phyloP scores from a whole-genome alignment of 1,139 yeast species.

The Nematodospora anomalae region DNA sequence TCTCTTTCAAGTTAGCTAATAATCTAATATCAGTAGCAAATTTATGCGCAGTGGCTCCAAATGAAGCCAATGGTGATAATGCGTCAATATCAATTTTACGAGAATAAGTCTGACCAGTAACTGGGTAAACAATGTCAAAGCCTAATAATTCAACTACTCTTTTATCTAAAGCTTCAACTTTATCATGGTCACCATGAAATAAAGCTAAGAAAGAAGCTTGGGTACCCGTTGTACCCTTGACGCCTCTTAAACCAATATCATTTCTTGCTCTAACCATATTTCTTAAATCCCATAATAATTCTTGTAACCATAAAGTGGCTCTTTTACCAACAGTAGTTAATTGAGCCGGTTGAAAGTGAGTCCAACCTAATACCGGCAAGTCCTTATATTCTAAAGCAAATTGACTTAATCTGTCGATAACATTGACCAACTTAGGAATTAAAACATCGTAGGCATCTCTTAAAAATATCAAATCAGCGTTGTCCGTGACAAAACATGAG shows the following conservation, averaged over 20 bases:
- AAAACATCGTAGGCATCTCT: conserved; percentile 93
- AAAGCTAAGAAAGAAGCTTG: conserved; percentile 94
- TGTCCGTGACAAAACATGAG: conserved; percentile 95
- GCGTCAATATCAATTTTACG: conserved; percentile 97
- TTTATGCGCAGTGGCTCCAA: conserved; percentile 97
- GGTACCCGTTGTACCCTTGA: conserved; percentile 99
- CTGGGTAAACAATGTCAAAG: conserved; percentile 92
- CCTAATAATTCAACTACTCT: conserved; percentile 92
- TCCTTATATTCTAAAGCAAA: conserved; percentile 93
- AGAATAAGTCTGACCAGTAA: conserved; percentile 97
- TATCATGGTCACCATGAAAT: conserved; percentile 95
- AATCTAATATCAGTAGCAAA: conserved; percentile 96
- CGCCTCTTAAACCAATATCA: conserved; percentile 96
- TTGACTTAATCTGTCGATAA: conserved; percentile 82
- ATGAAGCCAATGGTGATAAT: conserved; percentile 86
- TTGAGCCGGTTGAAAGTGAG: conserved; percentile 99
- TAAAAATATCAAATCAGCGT: conserved; percentile 93
- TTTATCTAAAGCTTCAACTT: conserved; percentile 88
- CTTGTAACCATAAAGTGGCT: conserved; percentile 97
- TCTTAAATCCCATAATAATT: conserved; percentile 95
- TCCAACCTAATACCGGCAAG: conserved; percentile 97
- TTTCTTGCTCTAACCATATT: conserved; percentile 95
- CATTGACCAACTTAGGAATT: conserved; percentile 94
- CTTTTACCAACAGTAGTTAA: conserved; percentile 98
- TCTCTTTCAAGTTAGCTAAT: conserved; percentile 93